phyloP scores from a whole-genome alignment of 2,329 filamentous ascomycete species.

The Pestalotiopsis sp. region DNA sequence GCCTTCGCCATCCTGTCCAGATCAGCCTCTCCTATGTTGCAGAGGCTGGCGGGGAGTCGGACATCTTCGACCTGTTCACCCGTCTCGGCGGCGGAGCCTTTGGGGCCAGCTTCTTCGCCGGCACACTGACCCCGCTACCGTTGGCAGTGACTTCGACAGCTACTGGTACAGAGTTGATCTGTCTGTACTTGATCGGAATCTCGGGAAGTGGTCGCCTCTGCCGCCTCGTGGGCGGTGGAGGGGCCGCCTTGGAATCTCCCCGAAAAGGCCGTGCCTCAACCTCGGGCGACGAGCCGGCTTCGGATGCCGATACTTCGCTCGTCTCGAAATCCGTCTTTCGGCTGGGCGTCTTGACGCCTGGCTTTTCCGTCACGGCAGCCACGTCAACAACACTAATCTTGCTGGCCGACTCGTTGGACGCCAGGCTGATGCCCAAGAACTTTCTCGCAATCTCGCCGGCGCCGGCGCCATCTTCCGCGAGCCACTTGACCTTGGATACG shows the following conservation, averaged over 20 bases:
- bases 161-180: conserved; percentile 44
- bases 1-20: background rate
- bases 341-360: conserved; percentile 79
- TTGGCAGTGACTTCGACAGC: conserved; percentile 22
- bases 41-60: conserved; percentile 21
- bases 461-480: conserved; percentile 45
- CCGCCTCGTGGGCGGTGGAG: conserved; percentile 20
- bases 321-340: conserved; percentile 42
- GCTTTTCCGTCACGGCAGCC: conserved; percentile 77
- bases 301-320: background rate
- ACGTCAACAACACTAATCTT: conserved; percentile 76
- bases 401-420: conserved; percentile 65
- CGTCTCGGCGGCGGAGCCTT: conserved; percentile 48
- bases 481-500: conserved; percentile 72
- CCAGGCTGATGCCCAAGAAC: conserved; percentile 70
- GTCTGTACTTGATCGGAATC: conserved; percentile 55
- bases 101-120: conserved; percentile 41
- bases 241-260: conserved; percentile 20
- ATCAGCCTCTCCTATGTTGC: background rate
- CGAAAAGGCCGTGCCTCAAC: background rate
- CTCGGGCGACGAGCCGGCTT: conserved; percentile 5
- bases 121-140: conserved; percentile 14
- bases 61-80: conserved; percentile 39
- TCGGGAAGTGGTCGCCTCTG: conserved; percentile 51
- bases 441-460: conserved; percentile 49